These are phyloP conservation scores for Porcisia hertigi DNA, from an alignment of 208 protist genomes.

Conservation along the genomic window DNA sequence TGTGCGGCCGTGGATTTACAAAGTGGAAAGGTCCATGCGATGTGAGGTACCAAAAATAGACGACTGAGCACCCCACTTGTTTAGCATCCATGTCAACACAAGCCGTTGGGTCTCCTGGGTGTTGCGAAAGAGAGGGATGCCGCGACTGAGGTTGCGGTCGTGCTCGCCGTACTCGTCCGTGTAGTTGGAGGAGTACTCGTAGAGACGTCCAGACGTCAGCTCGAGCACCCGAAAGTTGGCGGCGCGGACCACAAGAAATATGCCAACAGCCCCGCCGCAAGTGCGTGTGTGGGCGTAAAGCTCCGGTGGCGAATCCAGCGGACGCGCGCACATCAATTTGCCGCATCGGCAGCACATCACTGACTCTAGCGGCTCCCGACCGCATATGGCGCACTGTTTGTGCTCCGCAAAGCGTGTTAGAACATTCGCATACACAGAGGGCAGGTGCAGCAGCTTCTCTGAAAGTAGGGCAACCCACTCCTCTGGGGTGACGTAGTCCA, in stretches of 20 bases:
- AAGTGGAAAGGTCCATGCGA: constrained; percentile 16
- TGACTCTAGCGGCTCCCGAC: constrained; percentile 23
- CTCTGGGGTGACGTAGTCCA: constrained; percentile 16
- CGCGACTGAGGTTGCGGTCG: constrained; percentile 32
- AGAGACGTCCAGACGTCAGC: constrained; percentile 36
- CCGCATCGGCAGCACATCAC: constrained; percentile 70
- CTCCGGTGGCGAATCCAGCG: constrained; percentile 32
- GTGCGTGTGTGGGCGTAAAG: constrained; percentile 51
- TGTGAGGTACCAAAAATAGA: constrained; percentile 39
- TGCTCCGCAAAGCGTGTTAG: constrained; percentile 30
- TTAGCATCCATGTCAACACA: constrained; percentile 65
- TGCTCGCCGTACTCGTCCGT: constrained; percentile 67
- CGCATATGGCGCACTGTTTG: constrained; percentile 32
- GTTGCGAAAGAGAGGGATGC: constrained; percentile 36
- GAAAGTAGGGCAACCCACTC: constrained; percentile 40
- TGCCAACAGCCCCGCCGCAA: constrained; percentile 56
- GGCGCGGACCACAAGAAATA: constrained; percentile 48
- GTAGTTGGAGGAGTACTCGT: constrained; percentile 50
- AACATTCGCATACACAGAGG: constrained; percentile 37
- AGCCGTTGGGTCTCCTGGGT: constrained; percentile 30
- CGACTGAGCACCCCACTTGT: constrained; percentile 63
- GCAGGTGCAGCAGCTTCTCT: constrained; percentile 52
- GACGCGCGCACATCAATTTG: constrained; percentile 38
- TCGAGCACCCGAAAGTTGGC: constrained; percentile 52
- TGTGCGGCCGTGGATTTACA: constrained; percentile 19